Conservation (phyloP, 768 basidiomycete genomes). For the Kwoniella sp. region DNA sequence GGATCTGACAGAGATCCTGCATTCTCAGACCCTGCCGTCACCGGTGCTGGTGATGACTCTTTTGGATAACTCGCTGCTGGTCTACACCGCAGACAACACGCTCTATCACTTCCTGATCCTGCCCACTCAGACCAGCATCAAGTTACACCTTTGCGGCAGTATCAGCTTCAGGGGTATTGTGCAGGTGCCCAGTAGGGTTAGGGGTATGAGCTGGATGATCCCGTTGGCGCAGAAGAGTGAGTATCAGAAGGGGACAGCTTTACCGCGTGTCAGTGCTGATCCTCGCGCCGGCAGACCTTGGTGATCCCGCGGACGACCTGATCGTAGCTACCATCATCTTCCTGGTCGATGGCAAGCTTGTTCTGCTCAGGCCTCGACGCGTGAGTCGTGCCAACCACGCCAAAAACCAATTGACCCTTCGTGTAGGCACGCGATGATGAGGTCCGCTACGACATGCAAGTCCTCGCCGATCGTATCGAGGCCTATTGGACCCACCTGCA, state of each 20-base stretch:
- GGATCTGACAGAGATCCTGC: conserved; percentile 76
- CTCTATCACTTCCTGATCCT: conserved; percentile 86
- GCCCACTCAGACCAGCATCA: conserved; percentile 69
- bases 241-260: conserved; percentile 41
- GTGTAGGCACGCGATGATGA: conserved; percentile 72
- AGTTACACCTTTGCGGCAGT: conserved; percentile 84
- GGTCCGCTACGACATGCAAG: conserved; percentile 81
- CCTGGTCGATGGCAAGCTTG: conserved; percentile 86
- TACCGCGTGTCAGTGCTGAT: background rate
- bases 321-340: conserved; percentile 91
- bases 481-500: conserved; percentile 98
- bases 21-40: conserved; percentile 69
- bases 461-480: conserved; percentile 93
- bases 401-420: background rate
- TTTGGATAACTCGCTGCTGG: conserved; percentile 89
- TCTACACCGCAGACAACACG: conserved; percentile 91
- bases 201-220: conserved; percentile 95
- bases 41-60: conserved; percentile 82
- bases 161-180: conserved; percentile 92
- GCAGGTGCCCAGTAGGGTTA: conserved; percentile 71
- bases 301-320: conserved; percentile 88
- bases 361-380: conserved; percentile 82
- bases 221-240: conserved; percentile 85
- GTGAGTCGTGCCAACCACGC: conserved; percentile 51
- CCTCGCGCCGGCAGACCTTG: conserved; percentile 61